Evolutionary conservation across 306 rosid species (phyloP).

Genomic region (Cicer chorassanicum): DNA sequence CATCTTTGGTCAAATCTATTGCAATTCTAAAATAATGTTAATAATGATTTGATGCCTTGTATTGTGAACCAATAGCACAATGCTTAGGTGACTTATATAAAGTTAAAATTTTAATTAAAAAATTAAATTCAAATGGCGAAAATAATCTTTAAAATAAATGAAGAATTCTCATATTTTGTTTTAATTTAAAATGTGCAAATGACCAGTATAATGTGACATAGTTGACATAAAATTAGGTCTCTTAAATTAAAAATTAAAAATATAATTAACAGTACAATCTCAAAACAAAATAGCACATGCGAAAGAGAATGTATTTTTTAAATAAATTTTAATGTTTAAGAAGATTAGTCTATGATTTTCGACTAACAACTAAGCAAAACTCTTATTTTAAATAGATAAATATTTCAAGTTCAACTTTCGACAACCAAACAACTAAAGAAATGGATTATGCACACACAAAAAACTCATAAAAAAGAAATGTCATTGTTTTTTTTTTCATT

Average conservation of each 20-base stretch:
- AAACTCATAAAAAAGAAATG: slow-evolving; percentile 11
- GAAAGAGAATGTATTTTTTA: neutral
- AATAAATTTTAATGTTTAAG: too few species aligned
- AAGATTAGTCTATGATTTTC: neutral
- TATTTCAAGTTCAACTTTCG: too few species aligned
- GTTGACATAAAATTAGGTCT: neutral
- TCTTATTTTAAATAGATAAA: too few species aligned
- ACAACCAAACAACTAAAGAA: too few species aligned
- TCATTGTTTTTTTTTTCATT: neutral
- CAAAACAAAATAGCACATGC: too few species aligned
- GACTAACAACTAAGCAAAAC: too few species aligned
- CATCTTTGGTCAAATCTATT: slow-evolving; percentile 26
- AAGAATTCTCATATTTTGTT: neutral
- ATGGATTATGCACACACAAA: neutral
- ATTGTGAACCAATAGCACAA: slow-evolving; percentile 2
- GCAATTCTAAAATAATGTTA: neutral
- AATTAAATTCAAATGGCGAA: neutral
- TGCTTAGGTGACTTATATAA: neutral
- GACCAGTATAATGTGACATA: too few species aligned
- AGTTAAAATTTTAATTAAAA: neutral
- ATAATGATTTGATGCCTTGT: slow-evolving; percentile 27
- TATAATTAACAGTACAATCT: too few species aligned
- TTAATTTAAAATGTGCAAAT: too few species aligned
- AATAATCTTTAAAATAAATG: neutral
- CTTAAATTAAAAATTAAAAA: too few species aligned